Conservation (phyloP, 2,329 filamentous ascomycete species). For the Ophiostoma novo-ulmi region DNA sequence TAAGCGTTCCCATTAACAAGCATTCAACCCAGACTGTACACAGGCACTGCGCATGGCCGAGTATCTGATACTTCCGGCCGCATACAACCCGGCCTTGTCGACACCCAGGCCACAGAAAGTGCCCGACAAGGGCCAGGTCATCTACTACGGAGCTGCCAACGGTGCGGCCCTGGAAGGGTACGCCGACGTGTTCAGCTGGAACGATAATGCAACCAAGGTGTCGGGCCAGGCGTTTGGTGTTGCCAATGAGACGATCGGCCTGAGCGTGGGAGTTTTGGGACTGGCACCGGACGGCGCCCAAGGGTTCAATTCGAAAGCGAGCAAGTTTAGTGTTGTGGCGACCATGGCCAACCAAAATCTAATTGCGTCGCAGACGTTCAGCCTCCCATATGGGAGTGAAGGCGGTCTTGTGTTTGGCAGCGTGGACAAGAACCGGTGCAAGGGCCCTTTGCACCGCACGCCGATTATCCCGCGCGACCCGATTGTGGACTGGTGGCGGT, state of each 20-base stretch:
- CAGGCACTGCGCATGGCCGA: background rate
- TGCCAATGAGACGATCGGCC: slow-evolving; percentile 17
- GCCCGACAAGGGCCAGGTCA: background rate
- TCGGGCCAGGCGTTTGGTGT: slow-evolving; percentile 20
- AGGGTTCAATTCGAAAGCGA: background rate
- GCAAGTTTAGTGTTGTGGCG: background rate
- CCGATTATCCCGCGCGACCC: background rate
- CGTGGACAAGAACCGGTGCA: background rate
- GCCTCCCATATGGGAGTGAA: background rate
- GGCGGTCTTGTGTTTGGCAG: background rate
- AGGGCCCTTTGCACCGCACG: background rate
- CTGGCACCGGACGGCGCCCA: background rate
- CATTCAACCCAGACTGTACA: background rate
- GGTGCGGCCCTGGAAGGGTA: background rate
- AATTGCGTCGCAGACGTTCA: background rate
- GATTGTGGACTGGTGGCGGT: slow-evolving; percentile 1
- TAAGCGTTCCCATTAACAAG: background rate
- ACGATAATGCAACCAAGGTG: slow-evolving; percentile 7
- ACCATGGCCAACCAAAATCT: background rate
- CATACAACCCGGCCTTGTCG: background rate
- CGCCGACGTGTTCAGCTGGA: slow-evolving; percentile 12
- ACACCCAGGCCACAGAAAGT: background rate
- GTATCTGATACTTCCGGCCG: background rate
- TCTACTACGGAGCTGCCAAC: background rate
- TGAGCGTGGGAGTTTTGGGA: slow-evolving; percentile 19